Evolutionary conservation across 2,329 filamentous ascomycete genomes (phyloP), one percentile per base, ranked within the genome.

Genomic region (Ophiostoma sp.): DNA sequence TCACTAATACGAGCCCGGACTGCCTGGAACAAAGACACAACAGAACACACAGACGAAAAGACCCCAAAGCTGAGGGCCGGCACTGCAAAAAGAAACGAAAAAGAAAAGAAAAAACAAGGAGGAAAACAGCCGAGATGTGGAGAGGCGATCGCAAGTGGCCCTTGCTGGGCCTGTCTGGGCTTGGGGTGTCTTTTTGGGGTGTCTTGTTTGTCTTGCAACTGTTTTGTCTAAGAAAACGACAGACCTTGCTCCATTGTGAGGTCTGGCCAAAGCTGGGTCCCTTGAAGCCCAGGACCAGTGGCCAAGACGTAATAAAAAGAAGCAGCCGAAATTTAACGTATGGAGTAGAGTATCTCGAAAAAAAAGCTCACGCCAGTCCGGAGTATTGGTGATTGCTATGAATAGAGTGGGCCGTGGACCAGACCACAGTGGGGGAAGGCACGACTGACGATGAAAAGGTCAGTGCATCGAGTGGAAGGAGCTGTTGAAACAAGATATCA

Each of bases 101-200:
- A 25, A 42, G 1, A 22, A 50, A 61, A 36, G 36, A 33, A 15
- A 19, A 68, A 68, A n/a, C 63, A 68, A 68, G 63, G 63, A 68
- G 15, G 22, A 33, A 68, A 68, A 50, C 42, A 48, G 45, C 66
- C 66, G 66, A 69, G 48, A 55, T 55, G 66, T 69, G 66, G 48
- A 69, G 66, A 33, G 64, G 28, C 66, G 66, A 69, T 69, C 66
- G n/a, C 45, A 66, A 19, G 61, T 28, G 15, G 42, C 64, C 64
- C 64, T 68, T 68, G 64, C 64, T 69, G 28, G 45, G 66, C 39
- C 36, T 68, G 25, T 52, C 48, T 55, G 28, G 28, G 22, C 36
- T n/a, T 63, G 17, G 33, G 19, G 3, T 19, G n/a, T 48, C 2
- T 48, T 3, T 48, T 48, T 48, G 12, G 17, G 12, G 36, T 64